Conservation (phyloP, 2,329 filamentous ascomycete genomes). For the Diaporthe vaccinii region DNA sequence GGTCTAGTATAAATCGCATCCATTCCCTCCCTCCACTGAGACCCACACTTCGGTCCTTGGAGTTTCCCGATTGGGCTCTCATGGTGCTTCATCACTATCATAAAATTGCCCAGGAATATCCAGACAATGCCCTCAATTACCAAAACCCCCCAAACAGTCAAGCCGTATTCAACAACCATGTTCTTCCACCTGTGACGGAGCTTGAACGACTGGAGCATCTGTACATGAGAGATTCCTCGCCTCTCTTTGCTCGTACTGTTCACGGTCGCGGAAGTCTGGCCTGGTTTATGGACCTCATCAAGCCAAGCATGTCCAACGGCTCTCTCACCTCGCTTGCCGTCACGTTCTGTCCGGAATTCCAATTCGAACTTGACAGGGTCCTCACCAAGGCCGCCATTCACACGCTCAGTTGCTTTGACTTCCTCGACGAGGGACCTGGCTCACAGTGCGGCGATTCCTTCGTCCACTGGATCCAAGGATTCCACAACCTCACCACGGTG, state of each 20-base stretch:
- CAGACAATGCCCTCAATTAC: too few relatives aligned
- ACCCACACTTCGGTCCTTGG: background rate
- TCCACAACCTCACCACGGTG: slow-evolving; percentile 36
- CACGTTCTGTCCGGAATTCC: background rate
- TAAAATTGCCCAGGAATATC: background rate
- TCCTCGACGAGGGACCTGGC: background rate
- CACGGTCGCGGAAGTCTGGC: background rate
- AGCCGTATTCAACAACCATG: too few relatives aligned
- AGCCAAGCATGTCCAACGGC: slow-evolving; percentile 32
- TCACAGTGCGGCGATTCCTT: background rate
- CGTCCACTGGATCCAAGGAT: slow-evolving; percentile 21
- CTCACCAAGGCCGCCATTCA: slow-evolving; percentile 30
- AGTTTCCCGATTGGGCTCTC: background rate
- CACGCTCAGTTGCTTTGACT: slow-evolving; percentile 17
- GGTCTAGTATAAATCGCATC: too few relatives aligned
- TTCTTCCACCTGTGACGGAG: background rate
- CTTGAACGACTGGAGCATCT: slow-evolving; percentile 35
- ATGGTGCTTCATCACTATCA: background rate
- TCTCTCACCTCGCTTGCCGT: slow-evolving; percentile 33
- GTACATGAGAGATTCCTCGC: background rate
- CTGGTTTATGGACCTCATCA: background rate
- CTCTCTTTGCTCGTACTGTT: rapidly evolving
- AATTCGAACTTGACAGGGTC: background rate
- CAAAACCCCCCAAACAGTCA: too few relatives aligned
- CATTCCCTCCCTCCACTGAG: background rate